Evolutionary conservation across 2,329 filamentous ascomycete genomes (phyloP).

Genomic region (Calonectria naviculata): DNA sequence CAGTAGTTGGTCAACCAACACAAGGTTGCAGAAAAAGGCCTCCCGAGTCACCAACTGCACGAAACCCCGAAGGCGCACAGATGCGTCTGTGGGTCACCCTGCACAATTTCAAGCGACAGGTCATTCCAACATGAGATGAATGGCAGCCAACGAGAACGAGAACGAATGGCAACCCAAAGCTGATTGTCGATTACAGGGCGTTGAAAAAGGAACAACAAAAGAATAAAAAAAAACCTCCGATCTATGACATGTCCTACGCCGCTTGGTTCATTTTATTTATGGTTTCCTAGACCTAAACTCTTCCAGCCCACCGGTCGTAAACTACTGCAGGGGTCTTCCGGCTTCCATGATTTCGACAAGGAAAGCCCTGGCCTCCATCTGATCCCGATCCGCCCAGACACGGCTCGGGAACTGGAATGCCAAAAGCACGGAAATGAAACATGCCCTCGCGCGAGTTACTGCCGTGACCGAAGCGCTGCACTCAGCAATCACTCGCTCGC

Average conservation of each 20-base stretch:
- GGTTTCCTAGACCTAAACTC: neutral
- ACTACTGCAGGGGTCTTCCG: neutral
- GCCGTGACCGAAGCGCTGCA: no score
- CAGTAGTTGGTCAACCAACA: neutral
- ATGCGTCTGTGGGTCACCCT: slow-evolving; percentile 4
- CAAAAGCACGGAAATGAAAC: neutral
- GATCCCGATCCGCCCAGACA: neutral
- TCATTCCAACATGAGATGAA: neutral
- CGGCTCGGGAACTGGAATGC: neutral
- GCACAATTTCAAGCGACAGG: neutral
- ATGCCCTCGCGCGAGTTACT: no score
- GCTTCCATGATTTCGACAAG: neutral
- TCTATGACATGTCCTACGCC: neutral
- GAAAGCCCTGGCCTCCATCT: neutral
- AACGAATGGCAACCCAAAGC: no score
- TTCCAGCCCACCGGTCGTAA: neutral
- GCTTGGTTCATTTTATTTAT: slow-evolving; percentile 1
- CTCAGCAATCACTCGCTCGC: no score
- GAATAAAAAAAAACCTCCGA: neutral
- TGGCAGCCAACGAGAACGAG: neutral
- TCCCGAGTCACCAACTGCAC: neutral
- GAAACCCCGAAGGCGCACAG: neutral
- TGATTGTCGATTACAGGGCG: no score
- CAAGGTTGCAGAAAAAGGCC: neutral
- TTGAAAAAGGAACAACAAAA: no score